Conservation (phyloP, 768 basidiomycete genomes). For the Megacollybia marginata region DNA sequence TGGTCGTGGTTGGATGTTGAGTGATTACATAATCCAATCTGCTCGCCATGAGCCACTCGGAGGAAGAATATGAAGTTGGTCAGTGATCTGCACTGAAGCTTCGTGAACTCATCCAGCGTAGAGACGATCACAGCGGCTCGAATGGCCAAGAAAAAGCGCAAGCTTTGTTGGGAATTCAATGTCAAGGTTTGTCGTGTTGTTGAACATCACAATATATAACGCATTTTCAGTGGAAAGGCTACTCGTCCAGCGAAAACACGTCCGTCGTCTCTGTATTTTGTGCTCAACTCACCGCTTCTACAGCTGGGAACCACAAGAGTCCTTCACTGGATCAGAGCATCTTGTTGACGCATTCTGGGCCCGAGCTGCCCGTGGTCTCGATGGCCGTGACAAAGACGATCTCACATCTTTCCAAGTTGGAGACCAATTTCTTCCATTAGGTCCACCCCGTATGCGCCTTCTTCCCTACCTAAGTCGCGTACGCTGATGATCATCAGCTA, state of each 20-base stretch:
- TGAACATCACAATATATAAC: neutral
- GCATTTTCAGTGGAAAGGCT: conserved; percentile 52
- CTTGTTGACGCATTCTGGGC: conserved; percentile 47
- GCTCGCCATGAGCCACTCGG: conserved; percentile 24
- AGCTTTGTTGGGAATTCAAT: conserved; percentile 39
- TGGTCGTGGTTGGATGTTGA: too few species aligned
- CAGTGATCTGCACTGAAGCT: conserved; percentile 16
- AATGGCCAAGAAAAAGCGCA: conserved; percentile 34
- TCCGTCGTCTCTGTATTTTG: conserved; percentile 19
- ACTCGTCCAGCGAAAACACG: conserved; percentile 47
- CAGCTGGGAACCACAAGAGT: conserved; percentile 65
- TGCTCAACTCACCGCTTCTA: neutral
- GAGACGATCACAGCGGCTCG: conserved; percentile 49
- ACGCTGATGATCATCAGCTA: neutral
- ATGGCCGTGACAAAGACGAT: conserved; percentile 43
- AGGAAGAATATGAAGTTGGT: conserved; percentile 66
- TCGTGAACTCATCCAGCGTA: conserved; percentile 11
- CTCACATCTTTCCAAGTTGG: conserved; percentile 42
- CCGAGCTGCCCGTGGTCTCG: conserved; percentile 32
- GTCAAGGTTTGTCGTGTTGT: conserved; percentile 40
- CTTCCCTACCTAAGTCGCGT: neutral
- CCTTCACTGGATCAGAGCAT: conserved; percentile 52
- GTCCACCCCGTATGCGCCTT: conserved; percentile 47
- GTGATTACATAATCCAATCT: too few species aligned
- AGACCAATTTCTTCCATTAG: conserved; percentile 46